A percentile compares a stretch with the other conserved stretches of the same genome.
These are phyloP conservation scores for Penicillium tannophilum DNA, from an alignment of 495 filamentous ascomycete species.

Conservation along the genomic window DNA sequence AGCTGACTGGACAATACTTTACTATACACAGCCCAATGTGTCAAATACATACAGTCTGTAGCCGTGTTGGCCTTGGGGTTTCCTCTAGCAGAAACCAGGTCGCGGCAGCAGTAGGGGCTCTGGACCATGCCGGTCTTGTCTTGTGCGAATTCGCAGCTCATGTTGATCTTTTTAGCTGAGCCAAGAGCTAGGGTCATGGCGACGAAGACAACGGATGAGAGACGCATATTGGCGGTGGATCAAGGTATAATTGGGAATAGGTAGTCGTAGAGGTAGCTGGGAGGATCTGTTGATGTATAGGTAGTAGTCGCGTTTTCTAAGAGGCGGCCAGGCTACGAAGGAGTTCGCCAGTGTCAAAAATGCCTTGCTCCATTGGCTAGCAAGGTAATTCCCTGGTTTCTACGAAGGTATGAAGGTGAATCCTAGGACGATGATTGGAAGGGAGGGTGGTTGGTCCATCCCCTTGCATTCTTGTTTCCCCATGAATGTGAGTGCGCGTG, in stretches of 20 bases:
- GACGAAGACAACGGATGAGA: slow-evolving; percentile 28
- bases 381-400: slow-evolving; percentile 6
- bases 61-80: slow-evolving; percentile 33
- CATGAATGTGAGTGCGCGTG: slow-evolving; percentile 23
- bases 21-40: not conserved
- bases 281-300: slow-evolving; percentile 15
- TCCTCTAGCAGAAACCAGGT: slow-evolving; percentile 22
- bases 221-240: slow-evolving; percentile 30
- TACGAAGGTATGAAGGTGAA: slow-evolving; percentile 15
- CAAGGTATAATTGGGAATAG: slow-evolving; percentile 1
- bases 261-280: not conserved
- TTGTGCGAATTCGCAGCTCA: slow-evolving; percentile 36
- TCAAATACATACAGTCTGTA: slow-evolving; percentile 27
- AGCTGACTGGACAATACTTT: not conserved
- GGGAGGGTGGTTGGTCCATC: slow-evolving; percentile 15
- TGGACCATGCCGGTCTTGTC: slow-evolving; percentile 41
- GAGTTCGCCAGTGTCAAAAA: slow-evolving; percentile 8
- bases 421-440: slow-evolving; percentile 15
- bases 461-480: slow-evolving; percentile 29
- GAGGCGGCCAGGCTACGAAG: slow-evolving; percentile 15
- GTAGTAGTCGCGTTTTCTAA: slow-evolving; percentile 4
- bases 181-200: slow-evolving; percentile 25
- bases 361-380: slow-evolving; percentile 22
- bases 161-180: slow-evolving; percentile 31
- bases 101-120: slow-evolving; percentile 42